Conservation (phyloP, 768 basidiomycete genomes). For the Agaricus blazei region DNA sequence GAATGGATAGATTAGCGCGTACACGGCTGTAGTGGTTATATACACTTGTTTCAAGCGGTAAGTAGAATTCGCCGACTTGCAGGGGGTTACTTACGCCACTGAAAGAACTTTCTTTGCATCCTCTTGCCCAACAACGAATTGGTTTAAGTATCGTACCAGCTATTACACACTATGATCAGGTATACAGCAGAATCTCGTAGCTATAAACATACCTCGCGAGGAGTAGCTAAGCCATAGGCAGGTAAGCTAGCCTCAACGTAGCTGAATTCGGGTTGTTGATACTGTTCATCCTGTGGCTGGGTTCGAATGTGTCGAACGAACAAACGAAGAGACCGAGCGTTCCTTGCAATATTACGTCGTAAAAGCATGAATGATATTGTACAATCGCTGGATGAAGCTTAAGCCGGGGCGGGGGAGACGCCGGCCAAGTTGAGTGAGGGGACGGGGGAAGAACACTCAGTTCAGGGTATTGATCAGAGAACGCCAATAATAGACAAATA, state of each 20-base stretch:
- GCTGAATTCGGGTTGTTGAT: constrained; percentile 13
- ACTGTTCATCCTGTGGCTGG: constrained; percentile 45
- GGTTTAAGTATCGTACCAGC: constrained; percentile 82
- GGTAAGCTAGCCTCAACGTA: constrained; percentile 18
- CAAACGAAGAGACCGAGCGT: constrained; percentile 6
- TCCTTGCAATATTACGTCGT: not conserved
- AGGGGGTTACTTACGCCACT: constrained; percentile 68
- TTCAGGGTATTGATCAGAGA: constrained; percentile 52
- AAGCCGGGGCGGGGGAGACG: not conserved
- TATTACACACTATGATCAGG: constrained; percentile 25
- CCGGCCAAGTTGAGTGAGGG: constrained; percentile 63
- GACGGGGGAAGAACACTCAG: constrained; percentile 55
- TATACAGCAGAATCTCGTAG: not conserved
- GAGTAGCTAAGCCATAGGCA: constrained; percentile 53
- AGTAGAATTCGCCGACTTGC: not conserved
- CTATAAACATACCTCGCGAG: constrained; percentile 34
- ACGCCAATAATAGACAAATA: not conserved
- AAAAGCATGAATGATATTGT: constrained; percentile 7
- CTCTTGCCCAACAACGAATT: constrained; percentile 90
- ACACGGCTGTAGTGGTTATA: constrained; percentile 95
- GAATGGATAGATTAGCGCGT: constrained; percentile 56
- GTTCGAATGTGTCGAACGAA: constrained; percentile 42
- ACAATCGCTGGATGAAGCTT: too few species aligned
- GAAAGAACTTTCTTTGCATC: constrained; percentile 90
- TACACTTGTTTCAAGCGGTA: constrained; percentile 45